These are phyloP conservation scores for Fonsecaea pedrosoi DNA, from an alignment of 2,329 filamentous ascomycete species.

Conservation along the genomic window DNA sequence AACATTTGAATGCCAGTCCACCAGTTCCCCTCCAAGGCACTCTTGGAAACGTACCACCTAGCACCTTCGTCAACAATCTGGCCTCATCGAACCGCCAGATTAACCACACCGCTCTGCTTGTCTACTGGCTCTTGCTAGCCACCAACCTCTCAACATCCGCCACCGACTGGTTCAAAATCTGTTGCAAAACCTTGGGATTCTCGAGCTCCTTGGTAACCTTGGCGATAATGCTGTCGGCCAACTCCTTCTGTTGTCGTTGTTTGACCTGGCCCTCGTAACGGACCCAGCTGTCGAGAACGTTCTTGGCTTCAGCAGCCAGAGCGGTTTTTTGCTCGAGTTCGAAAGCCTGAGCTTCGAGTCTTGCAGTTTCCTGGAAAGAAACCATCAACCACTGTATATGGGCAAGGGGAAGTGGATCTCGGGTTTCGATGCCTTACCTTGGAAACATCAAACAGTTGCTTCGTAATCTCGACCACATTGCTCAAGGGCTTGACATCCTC, in stretches of 20 bases:
- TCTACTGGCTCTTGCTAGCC: conserved; percentile 33
- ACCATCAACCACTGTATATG: conserved; percentile 4
- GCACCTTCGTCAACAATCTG: background rate
- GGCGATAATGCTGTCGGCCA: conserved; percentile 88
- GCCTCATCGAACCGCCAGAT: background rate
- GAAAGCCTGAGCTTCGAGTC: conserved; percentile 93
- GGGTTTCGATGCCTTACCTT: conserved; percentile 69
- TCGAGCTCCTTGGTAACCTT: conserved; percentile 99
- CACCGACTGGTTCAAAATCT: conserved; percentile 97
- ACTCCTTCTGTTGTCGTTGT: conserved; percentile 96
- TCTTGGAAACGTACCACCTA: too few relatives aligned
- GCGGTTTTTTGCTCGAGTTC: conserved; percentile 97
- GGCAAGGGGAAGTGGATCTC: background rate
- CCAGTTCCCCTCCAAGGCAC: background rate
- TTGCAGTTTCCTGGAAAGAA: conserved; percentile 80
- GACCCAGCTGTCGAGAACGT: conserved; percentile 96
- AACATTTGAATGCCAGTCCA: conserved; percentile 22
- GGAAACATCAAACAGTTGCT: conserved; percentile 95
- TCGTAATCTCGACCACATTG: conserved; percentile 94
- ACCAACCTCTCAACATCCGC: conserved; percentile 79
- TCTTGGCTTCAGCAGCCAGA: conserved; percentile 89
- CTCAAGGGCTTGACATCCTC: conserved; percentile 93
- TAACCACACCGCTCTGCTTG: background rate
- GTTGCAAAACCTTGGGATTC: conserved; percentile 95
- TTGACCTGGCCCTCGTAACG: conserved; percentile 99